phyloP scores from a whole-genome alignment of 106 monocot species.

The Chionographis japonica region DNA sequence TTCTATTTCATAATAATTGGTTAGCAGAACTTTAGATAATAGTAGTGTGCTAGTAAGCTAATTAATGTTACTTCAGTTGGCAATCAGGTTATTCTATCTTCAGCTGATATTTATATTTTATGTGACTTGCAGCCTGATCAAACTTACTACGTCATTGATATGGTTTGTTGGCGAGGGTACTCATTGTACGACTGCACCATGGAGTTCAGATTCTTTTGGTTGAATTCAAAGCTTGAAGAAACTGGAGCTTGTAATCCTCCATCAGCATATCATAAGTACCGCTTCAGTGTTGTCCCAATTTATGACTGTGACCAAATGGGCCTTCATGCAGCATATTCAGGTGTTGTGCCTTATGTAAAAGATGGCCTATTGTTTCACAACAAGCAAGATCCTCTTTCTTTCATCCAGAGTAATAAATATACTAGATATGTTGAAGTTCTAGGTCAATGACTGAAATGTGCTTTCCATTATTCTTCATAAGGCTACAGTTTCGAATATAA shows the following conservation, averaged over 20 bases:
- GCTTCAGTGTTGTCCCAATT: conserved; percentile 64
- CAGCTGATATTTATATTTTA: conserved; percentile 1
- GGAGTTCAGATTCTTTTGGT: conserved; percentile 98
- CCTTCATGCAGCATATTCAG: conserved; percentile 66
- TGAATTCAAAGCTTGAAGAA: conserved; percentile 89
- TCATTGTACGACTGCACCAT: conserved; percentile 85
- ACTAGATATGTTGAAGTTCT: neutral
- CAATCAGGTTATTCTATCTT: neutral
- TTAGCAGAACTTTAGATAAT: neutral
- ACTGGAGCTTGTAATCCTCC: conserved; percentile 81
- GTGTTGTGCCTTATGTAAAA: conserved; percentile 55
- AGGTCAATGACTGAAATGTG: no score
- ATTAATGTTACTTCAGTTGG: neutral
- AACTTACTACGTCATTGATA: conserved; percentile 96
- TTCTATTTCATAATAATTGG: neutral
- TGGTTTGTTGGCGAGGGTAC: conserved; percentile 96
- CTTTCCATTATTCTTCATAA: no score
- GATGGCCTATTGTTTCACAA: conserved; percentile 92
- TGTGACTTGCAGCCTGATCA: conserved; percentile 67
- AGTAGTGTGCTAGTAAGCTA: no score
- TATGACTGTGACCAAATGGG: conserved; percentile 70
- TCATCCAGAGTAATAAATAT: neutral
- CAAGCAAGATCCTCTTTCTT: conserved; percentile 53
- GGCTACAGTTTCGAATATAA: no score
- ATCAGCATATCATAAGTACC: conserved; percentile 72